A percentile compares a stretch with the other conserved stretches of the same genome.
These are phyloP conservation scores for Pinus tabuliformis DNA, from an alignment of 75 land plant species.

Conservation along the genomic window DNA sequence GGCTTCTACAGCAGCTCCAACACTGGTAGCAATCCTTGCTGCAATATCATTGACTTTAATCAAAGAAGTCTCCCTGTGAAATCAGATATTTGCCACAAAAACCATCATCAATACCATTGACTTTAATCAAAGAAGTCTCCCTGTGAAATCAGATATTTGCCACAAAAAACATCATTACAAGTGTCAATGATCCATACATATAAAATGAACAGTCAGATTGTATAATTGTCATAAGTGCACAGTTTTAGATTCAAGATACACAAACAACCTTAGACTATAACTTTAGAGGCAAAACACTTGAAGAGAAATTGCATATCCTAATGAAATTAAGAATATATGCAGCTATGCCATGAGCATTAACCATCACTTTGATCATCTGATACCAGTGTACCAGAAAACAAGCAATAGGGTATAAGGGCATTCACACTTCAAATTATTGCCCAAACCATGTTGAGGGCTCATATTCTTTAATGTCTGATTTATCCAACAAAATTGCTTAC, in stretches of 20 bases:
- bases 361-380: too few relatives aligned
- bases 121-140: constrained; percentile 88
- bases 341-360: too few relatives aligned
- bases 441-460: not conserved
- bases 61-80: constrained; percentile 81
- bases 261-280: not conserved
- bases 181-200: not conserved
- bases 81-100: not conserved
- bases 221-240: too few relatives aligned
- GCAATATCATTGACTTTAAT: constrained; percentile 84
- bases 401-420: too few relatives aligned
- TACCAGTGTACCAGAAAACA: too few relatives aligned
- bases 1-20: constrained; percentile 91
- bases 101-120: constrained; percentile 44
- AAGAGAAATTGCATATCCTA: not conserved
- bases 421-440: not conserved
- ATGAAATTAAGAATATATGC: too few relatives aligned
- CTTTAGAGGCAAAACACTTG: not conserved
- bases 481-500: too few relatives aligned
- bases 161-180: not conserved
- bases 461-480: not conserved
- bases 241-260: not conserved
- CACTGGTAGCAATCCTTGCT: constrained; percentile 62
- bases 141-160: constrained; percentile 27
- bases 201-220: not conserved